Evolutionary conservation across 2,329 filamentous ascomycete genomes (phyloP).

Genomic region (Tolypocladium sp.): DNA sequence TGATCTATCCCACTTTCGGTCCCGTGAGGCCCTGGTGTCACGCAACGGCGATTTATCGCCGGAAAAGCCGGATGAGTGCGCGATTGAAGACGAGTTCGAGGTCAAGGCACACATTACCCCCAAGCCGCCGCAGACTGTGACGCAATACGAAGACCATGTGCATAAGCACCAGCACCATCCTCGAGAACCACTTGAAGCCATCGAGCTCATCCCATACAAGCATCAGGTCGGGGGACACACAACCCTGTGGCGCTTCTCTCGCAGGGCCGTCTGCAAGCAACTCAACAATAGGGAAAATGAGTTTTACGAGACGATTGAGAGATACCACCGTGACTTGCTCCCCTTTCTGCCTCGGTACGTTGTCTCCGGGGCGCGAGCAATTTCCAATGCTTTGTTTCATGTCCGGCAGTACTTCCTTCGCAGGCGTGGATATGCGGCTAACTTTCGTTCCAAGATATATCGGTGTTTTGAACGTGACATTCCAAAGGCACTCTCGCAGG

Average conservation of each 20-base stretch:
- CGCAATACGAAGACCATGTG: conserved; percentile 36
- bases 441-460: conserved; percentile 60
- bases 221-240: conserved; percentile 97
- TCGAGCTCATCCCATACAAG: conserved; percentile 92
- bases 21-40: conserved; percentile 19
- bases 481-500: conserved; percentile 71
- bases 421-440: not conserved
- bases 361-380: conserved; percentile 1
- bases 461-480: conserved; percentile 91
- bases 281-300: conserved; percentile 97
- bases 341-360: conserved; percentile 78
- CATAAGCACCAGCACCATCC: conserved; percentile 42
- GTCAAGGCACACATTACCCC: conserved; percentile 16
- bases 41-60: conserved; percentile 20
- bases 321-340: conserved; percentile 78
- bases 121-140: conserved; percentile 27
- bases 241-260: conserved; percentile 91
- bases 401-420: not conserved
- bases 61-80: conserved; percentile 27
- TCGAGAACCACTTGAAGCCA: conserved; percentile 68
- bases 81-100: conserved; percentile 33
- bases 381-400: not conserved
- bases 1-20: conserved; percentile 14
- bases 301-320: conserved; percentile 95
- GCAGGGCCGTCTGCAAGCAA: conserved; percentile 93